A percentile compares a stretch with the other conserved stretches of the same genome.
Evolutionary conservation across 2,329 filamentous ascomycete species (phyloP).

Genomic region (Cordyceps pruinosa): DNA sequence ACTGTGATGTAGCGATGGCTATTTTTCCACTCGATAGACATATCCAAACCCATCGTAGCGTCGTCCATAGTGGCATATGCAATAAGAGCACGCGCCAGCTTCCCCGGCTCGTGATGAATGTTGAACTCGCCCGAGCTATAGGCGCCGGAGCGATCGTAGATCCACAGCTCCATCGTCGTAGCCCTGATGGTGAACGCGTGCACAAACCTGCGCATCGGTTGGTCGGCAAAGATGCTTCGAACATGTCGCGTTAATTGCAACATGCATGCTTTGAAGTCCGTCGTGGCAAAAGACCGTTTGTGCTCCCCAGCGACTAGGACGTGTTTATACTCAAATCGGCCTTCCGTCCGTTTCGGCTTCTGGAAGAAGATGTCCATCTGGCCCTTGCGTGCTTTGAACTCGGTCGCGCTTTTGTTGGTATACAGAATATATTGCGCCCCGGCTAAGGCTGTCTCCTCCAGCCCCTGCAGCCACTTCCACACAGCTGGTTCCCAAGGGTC

Average conservation of each 20-base stretch:
- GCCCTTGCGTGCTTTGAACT: slow-evolving; percentile 18
- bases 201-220: slow-evolving; percentile 19
- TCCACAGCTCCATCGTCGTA: slow-evolving; percentile 12
- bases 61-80: slow-evolving; percentile 17
- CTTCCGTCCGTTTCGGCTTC: background rate
- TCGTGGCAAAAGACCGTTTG: slow-evolving; percentile 14
- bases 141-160: slow-evolving; percentile 12
- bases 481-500: slow-evolving; percentile 1
- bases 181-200: slow-evolving; percentile 12
- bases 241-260: slow-evolving; percentile 17
- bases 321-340: slow-evolving; percentile 15
- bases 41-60: slow-evolving; percentile 15
- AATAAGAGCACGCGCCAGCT: slow-evolving; percentile 15
- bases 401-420: slow-evolving; percentile 15
- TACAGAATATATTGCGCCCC: slow-evolving; percentile 10
- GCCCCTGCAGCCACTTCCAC: slow-evolving; percentile 7
- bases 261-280: slow-evolving; percentile 16
- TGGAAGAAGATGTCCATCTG: slow-evolving; percentile 20
- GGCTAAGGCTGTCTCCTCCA: slow-evolving; percentile 5
- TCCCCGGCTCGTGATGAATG: background rate
- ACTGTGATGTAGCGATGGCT: slow-evolving; percentile 4
- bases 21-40: slow-evolving; percentile 4
- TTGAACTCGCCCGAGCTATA: slow-evolving; percentile 16
- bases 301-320: slow-evolving; percentile 18
- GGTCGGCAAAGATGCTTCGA: slow-evolving; percentile 13